These are phyloP conservation scores for Fragosphaeria purpurea DNA, from an alignment of 2,329 filamentous ascomycete species.

Conservation along the genomic window DNA sequence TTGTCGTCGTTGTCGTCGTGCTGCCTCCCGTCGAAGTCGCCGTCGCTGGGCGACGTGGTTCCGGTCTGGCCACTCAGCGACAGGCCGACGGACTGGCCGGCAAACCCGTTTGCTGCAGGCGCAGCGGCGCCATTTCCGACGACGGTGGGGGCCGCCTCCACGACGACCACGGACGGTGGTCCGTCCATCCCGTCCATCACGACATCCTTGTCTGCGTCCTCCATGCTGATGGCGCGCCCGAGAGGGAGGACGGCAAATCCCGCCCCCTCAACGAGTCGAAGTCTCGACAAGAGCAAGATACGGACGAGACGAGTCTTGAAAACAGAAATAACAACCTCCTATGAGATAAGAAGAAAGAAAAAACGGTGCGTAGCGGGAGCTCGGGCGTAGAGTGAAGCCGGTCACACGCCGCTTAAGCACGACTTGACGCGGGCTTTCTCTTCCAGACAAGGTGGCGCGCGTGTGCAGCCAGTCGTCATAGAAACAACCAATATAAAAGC, in stretches of 20 bases:
- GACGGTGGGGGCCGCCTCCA: too few species aligned
- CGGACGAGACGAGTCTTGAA: background rate
- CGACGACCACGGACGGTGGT: background rate
- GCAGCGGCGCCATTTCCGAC: background rate
- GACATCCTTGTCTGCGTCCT: slow-evolving; percentile 12
- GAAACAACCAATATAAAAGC: too few species aligned
- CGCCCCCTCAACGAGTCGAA: slow-evolving; percentile 1
- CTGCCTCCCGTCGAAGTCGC: slow-evolving; percentile 3
- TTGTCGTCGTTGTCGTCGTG: slow-evolving; percentile 26
- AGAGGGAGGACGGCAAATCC: slow-evolving; percentile 1
- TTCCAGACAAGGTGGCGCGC: too few species aligned
- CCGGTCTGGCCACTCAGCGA: too few species aligned
- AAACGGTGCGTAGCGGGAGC: background rate
- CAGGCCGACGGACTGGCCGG: background rate
- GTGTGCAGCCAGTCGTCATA: too few species aligned
- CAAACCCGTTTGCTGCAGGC: background rate
- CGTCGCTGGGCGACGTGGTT: background rate
- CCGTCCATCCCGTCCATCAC: slow-evolving; percentile 14
- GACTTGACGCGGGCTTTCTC: too few species aligned
- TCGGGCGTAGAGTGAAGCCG: too few species aligned
- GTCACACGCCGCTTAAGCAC: too few species aligned
- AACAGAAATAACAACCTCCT: background rate
- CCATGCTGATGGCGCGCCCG: slow-evolving; percentile 1
- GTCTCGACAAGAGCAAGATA: background rate
- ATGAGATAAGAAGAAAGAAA: background rate